These are phyloP conservation scores for Bonia amplexicaulis DNA, from an alignment of 176 grass and related monocot genomes.

Conservation along the genomic window DNA sequence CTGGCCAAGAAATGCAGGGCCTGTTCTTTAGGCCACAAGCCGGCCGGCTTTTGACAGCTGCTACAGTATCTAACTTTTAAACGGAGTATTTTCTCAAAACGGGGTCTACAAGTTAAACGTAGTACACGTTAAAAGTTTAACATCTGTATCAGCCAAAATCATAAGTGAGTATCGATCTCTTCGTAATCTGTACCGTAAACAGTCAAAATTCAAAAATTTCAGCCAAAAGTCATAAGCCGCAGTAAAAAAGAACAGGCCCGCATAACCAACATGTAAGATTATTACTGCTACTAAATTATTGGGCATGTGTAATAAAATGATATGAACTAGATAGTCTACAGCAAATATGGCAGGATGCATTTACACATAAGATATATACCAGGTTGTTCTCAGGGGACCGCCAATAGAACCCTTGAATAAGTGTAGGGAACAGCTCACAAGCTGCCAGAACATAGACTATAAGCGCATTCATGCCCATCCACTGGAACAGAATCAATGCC, in stretches of 20 bases:
- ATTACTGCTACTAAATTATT: not conserved
- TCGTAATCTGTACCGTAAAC: too few species aligned
- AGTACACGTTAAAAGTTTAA: too few species aligned
- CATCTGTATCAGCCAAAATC: too few species aligned
- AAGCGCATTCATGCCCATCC: slow-evolving; percentile 95
- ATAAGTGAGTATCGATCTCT: too few species aligned
- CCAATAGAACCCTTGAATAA: slow-evolving; percentile 91
- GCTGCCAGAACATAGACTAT: slow-evolving; percentile 84
- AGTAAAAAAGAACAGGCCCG: too few species aligned
- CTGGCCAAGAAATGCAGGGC: not conserved
- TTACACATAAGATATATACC: slow-evolving; percentile 29
- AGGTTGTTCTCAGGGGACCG: slow-evolving; percentile 65
- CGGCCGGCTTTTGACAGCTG: too few species aligned
- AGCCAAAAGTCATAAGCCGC: too few species aligned
- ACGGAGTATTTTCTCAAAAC: too few species aligned
- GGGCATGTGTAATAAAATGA: not conserved
- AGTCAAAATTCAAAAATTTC: too few species aligned
- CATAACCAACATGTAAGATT: not conserved
- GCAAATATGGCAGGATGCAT: not conserved
- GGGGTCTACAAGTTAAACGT: too few species aligned
- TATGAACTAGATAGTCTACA: not conserved
- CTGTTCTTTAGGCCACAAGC: too few species aligned
- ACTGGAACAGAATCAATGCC: slow-evolving; percentile 84
- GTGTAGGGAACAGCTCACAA: slow-evolving; percentile 64
- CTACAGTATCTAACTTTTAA: too few species aligned